phyloP scores from a whole-genome alignment of 305 asterid species.

The Galium porrigens region DNA sequence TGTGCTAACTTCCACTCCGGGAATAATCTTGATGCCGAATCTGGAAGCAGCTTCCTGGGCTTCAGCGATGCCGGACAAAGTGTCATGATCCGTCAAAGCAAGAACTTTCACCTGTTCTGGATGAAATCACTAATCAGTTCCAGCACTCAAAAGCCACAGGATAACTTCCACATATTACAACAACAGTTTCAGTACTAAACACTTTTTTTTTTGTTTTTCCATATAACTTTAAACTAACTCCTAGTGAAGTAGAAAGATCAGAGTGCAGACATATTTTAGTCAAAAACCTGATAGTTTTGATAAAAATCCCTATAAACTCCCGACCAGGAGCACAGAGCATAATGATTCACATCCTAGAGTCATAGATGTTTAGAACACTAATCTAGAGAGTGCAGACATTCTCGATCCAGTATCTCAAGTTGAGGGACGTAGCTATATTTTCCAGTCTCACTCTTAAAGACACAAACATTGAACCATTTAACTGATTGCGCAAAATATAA shows the following conservation, averaged over 20 bases:
- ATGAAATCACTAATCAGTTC: slow-evolving; percentile 19
- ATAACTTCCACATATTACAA: not conserved
- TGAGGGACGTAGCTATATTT: not conserved
- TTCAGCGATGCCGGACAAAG: slow-evolving; percentile 80
- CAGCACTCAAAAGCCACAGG: slow-evolving; percentile 3
- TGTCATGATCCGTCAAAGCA: slow-evolving; percentile 91
- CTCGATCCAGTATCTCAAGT: not conserved
- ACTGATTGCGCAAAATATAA: not conserved
- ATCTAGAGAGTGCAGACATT: not conserved
- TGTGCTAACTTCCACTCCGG: slow-evolving; percentile 90
- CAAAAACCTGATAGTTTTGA: not conserved
- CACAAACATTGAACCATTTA: not conserved
- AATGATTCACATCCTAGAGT: not conserved
- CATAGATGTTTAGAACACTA: not conserved
- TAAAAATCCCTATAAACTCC: not conserved
- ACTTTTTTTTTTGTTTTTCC: not conserved
- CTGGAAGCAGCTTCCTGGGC: slow-evolving; percentile 77
- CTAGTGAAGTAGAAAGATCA: not conserved
- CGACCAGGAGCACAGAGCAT: not conserved
- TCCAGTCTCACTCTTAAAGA: not conserved
- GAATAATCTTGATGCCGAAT: slow-evolving; percentile 82
- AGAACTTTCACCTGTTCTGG: slow-evolving; percentile 87
- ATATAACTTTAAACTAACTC: not conserved
- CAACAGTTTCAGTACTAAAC: not conserved
- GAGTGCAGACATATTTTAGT: too few species aligned